Evolutionary conservation across 2,329 filamentous ascomycete genomes (phyloP), one percentile per base, ranked within the genome.

Genomic region (Pseudogymnoascus verrucosus): DNA sequence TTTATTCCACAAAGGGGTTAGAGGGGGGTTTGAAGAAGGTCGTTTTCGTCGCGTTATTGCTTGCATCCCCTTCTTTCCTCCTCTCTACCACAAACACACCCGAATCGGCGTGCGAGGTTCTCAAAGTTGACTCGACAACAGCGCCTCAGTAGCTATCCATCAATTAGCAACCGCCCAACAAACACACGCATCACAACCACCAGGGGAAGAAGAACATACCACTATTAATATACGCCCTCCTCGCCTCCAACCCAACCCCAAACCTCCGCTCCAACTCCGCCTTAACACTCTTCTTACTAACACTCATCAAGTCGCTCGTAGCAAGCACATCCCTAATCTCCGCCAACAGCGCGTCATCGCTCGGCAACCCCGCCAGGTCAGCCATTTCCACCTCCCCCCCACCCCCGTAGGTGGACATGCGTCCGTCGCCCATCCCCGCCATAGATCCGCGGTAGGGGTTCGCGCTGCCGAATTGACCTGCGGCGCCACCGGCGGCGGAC

Each of bases 231-330:
- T 97, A 99, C 64, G 90, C 86, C 76, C 93, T 89, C 83, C 91
- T 96, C 62, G 87, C 81, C 74, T 98, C 93, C 65, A 99, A 83
- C 65, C 87, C 85, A 67, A 96, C 87, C 66, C 90, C 90, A 73
- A 99, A 99, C 67, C 93, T 85, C 72, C 87, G 86, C 82, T 99
- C 95, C 64, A 99, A 79, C 79, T 99, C 95, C 69, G 85, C 78
- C 83, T 98, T 98, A 77, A 99, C 90, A 71, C 90, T 91, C 85
- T 99, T 99, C 86, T 99, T 99, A 68, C 95, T 99, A 47, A 99
- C 91, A 4, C 86, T 93, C 95, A 99, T 99, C 73, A 99, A 79
- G 77, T 99, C 95, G 1, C 92, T 93, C 11, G 89, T 96, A 69
- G 88, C 85, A 66, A 99, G 80, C 67, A 99, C 96, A 72, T 97